These are phyloP conservation scores for Coemansia sp. DNA, from an alignment of 192 early-diverging fungal species.

Conservation along the genomic window DNA sequence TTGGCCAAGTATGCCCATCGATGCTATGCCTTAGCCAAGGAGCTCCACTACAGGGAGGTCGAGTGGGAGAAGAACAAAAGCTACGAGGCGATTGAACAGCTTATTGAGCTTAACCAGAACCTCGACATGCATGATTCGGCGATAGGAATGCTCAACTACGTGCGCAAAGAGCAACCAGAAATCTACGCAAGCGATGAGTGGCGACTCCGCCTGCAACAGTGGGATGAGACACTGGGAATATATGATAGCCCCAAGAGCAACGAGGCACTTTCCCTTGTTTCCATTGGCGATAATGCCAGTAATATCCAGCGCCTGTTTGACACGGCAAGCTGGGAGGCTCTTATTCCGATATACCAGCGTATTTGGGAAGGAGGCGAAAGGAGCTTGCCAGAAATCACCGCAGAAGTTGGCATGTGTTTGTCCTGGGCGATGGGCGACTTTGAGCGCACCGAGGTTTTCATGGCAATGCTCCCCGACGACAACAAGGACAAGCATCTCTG, in stretches of 20 bases:
- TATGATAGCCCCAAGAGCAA: slow-evolving; percentile 60
- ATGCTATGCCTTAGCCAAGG: slow-evolving; percentile 95
- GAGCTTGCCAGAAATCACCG: slow-evolving; percentile 69
- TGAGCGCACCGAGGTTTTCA: slow-evolving; percentile 89
- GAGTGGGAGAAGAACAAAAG: slow-evolving; percentile 83
- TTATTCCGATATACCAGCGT: slow-evolving; percentile 74
- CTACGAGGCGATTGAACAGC: slow-evolving; percentile 79
- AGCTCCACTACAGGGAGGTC: slow-evolving; percentile 96
- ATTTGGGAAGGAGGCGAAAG: slow-evolving; percentile 61
- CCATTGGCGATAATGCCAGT: slow-evolving; percentile 28
- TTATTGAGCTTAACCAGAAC: slow-evolving; percentile 92
- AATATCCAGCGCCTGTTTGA: slow-evolving; percentile 90
- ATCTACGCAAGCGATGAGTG: slow-evolving; percentile 85
- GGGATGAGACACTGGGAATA: slow-evolving; percentile 87
- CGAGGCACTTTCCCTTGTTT: too few relatives aligned
- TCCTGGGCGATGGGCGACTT: slow-evolving; percentile 91
- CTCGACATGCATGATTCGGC: slow-evolving; percentile 96
- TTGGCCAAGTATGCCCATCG: slow-evolving; percentile 85
- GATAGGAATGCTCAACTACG: slow-evolving; percentile 87
- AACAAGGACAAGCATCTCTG: slow-evolving; percentile 75
- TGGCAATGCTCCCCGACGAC: slow-evolving; percentile 69
- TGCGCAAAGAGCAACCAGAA: slow-evolving; percentile 69
- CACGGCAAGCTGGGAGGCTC: slow-evolving; percentile 86
- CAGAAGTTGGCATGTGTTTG: slow-evolving; percentile 85
- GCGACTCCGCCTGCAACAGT: slow-evolving; percentile 90